Conservation (phyloP, 2,329 filamentous ascomycete genomes). For the Ascocoryne sarcoides region DNA sequence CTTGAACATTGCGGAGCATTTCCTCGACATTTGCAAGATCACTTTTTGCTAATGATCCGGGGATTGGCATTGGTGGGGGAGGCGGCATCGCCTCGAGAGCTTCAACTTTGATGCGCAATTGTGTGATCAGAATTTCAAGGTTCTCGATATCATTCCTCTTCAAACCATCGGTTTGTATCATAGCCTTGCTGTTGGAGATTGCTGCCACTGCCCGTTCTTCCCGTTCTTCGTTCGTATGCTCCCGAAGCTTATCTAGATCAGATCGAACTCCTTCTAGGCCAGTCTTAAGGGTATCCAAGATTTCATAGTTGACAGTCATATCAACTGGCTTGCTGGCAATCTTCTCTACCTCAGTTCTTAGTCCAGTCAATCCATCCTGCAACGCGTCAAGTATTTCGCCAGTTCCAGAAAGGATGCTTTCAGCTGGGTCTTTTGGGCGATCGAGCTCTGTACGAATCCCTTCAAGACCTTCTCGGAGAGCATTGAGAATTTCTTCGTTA, state of each 20-base stretch:
- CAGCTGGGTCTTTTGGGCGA: conserved; percentile 4
- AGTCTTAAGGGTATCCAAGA: conserved; percentile 78
- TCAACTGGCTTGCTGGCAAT: conserved; percentile 73
- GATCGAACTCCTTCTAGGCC: conserved; percentile 66
- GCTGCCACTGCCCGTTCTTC: conserved; percentile 42
- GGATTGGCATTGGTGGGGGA: conserved; percentile 32
- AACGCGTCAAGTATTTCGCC: conserved; percentile 84
- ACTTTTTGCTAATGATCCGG: conserved; percentile 38
- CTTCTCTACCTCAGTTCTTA: conserved; percentile 69
- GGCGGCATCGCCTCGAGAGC: conserved; percentile 52
- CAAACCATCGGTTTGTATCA: conserved; percentile 44
- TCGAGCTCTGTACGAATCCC: conserved; percentile 43
- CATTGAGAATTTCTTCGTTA: conserved; percentile 57
- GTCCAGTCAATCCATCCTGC: conserved; percentile 72
- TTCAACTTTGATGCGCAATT: conserved; percentile 79
- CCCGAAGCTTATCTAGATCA: conserved; percentile 73
- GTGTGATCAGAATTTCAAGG: conserved; percentile 72
- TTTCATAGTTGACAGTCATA: conserved; percentile 76
- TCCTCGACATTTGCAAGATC: conserved; percentile 49
- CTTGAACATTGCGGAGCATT: conserved; percentile 46
- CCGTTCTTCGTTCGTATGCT: conserved; percentile 26
- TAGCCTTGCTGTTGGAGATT: conserved; percentile 39
- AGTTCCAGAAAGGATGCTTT: conserved; percentile 45
- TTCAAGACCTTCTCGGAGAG: conserved; percentile 60
- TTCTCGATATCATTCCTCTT: conserved; percentile 73